Evolutionary conservation across 176 grass and related monocot species (phyloP), one percentile per base, ranked within the genome.

Genomic region (Musa troglodytarum): DNA sequence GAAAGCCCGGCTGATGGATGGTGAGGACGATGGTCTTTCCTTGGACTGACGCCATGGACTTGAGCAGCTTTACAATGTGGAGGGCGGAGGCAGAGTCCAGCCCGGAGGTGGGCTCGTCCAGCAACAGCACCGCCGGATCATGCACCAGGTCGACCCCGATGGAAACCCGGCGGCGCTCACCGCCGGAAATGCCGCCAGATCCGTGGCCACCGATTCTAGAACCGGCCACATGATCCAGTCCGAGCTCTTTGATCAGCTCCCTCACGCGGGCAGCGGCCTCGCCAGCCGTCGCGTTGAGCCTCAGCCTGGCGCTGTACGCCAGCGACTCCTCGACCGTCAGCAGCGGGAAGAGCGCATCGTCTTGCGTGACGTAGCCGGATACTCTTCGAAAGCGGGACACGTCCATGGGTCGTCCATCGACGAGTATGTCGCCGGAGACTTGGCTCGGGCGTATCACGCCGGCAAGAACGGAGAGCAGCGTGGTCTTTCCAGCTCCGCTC

Each of bases 321-420:
- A 98, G 89, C 62, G 90, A 85, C 82, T 98, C 95, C 85, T 93
- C 88, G 24, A 90, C 90, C 52, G 90, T 98, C 53, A 98, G 84
- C 82, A 88, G 75, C 51, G 95, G 95, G 82, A 98, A 98, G 52
- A 98, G 90, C 10, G 88, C 84, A 76, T 97, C 93, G 6, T 93
- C 86, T 87, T 98, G 95, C 9, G 95, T 84, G 12, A 93, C 95
- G 77, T 98, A 84, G 0, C 95, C 95, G 7, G 95, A 98, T 15
- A 87, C 85, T 9, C 90, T 84, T 10, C 88, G 82, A 84, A 91
- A 98, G 13, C 82, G 52, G 0, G 95, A 86, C 10, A 82, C 86
- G 59, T 94, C 90, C 90, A 98, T 91, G 50, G 55, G 79, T 16
- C 68, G 26, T 2, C 88, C 84, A 65, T 99, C 84, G 23, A 99